Evolutionary conservation across 306 rosid species (phyloP), one percentile per base, ranked within the genome.

Genomic region (Citrullus amarus): DNA sequence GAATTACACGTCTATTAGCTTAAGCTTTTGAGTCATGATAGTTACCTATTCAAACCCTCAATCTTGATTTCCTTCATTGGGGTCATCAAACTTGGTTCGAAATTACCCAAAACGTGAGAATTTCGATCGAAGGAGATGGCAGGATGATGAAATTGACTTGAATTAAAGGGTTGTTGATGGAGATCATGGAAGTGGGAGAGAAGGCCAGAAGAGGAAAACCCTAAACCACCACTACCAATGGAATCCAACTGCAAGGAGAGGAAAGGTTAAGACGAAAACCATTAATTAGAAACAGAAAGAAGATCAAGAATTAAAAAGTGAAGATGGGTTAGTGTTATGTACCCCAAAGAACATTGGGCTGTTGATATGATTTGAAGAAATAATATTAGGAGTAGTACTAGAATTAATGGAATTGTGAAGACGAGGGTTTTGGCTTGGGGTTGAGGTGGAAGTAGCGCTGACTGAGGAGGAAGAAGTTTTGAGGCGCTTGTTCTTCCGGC

Each of bases 401-500:
- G 82, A 80, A 76, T 65, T 36, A 83, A 63, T 61, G 90, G 65
- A 60, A 86, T 55, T 69, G 90, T 53, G 57, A 53, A 48, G 66
- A 90, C 82, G 11, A 82, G 73, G 73, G 50, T 67, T 67, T 66
- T 66, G 72, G 38, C 50, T 66, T 18, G 50, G 73, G 10, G 73
- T 17, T 66, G 72, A 66, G 30, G 72, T 38, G 4, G 73, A 2
- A 67, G 28, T 39, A 67, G 30, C 88, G 63, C 76, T 69, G 41
- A 82, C 57, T 6, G 84, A 57, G 10, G 86, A 28, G 73, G 89
- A 73, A 46, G 96, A 77, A 62, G 88, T 82, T 65, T 88, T 93
- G 12, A 88, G 62, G 55, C 98, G 94, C 86, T 92, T 95, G 92
- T 92, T 90, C 78, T 89, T 95, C 38, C 97, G 80, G 83, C 89